Conservation (phyloP, 2,329 filamentous ascomycete species). For the Fusarium annulatum region DNA sequence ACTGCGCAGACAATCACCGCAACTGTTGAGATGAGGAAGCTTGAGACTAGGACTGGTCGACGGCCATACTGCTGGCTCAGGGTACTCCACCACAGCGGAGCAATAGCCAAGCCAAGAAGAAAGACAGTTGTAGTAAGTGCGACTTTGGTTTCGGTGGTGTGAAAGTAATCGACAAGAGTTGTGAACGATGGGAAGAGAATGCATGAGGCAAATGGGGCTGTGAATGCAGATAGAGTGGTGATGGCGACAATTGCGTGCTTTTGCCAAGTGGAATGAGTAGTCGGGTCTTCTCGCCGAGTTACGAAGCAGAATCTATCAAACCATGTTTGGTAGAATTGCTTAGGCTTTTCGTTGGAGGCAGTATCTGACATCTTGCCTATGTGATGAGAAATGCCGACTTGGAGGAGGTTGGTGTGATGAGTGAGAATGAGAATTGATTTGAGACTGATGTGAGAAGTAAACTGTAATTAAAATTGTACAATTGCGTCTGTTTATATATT, state of each 20-base stretch:
- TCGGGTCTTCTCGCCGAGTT: neutral
- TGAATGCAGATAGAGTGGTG: neutral
- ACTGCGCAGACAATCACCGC: neutral
- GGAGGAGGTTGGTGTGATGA: neutral
- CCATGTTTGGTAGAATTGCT: neutral
- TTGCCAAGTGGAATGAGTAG: neutral
- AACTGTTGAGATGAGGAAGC: neutral
- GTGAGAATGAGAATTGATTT: fast-evolving
- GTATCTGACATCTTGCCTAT: neutral
- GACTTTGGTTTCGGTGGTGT: neutral
- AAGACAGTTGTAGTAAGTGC: neutral
- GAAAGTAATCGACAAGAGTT: neutral
- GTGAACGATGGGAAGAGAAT: constrained; percentile 3
- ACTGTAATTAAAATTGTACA: fast-evolving
- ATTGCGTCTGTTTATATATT: neutral
- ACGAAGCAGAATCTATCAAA: neutral
- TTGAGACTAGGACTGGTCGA: neutral
- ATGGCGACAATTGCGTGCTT: neutral
- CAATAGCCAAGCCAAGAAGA: neutral
- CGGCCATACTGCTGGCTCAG: neutral
- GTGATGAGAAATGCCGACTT: fast-evolving
- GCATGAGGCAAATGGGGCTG: neutral
- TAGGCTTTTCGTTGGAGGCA: neutral
- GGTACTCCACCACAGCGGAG: constrained; percentile 2
- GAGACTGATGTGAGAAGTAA: neutral